These are phyloP conservation scores for Inosperma sp. DNA, from an alignment of 768 basidiomycete genomes.

Conservation along the genomic window DNA sequence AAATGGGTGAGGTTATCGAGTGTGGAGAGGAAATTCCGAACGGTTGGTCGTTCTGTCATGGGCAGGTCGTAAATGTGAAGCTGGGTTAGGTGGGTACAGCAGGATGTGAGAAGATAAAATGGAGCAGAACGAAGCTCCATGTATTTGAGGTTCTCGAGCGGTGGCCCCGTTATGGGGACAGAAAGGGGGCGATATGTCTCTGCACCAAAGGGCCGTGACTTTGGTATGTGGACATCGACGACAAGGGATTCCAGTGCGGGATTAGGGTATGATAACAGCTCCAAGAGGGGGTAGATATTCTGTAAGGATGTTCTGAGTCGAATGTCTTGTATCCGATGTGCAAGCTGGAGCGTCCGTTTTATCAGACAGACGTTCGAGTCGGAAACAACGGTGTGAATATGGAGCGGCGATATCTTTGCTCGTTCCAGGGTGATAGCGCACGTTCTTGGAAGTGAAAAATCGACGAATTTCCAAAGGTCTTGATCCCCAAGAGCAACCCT, in stretches of 20 bases:
- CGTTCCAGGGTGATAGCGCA: slow-evolving; percentile 29
- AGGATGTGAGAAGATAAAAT: slow-evolving; percentile 34
- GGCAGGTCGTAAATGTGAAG: slow-evolving; percentile 36
- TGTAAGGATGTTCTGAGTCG: slow-evolving; percentile 33
- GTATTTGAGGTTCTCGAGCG: slow-evolving; percentile 28
- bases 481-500: too few relatives aligned
- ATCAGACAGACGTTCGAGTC: slow-evolving; percentile 28
- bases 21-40: slow-evolving; percentile 30
- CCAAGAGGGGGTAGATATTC: slow-evolving; percentile 32
- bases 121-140: slow-evolving; percentile 35
- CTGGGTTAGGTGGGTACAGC: slow-evolving; percentile 33
- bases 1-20: slow-evolving; percentile 32
- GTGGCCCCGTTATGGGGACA: slow-evolving; percentile 27
- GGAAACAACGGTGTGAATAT: slow-evolving; percentile 29
- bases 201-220: slow-evolving; percentile 13
- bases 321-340: slow-evolving; percentile 33
- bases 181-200: slow-evolving; percentile 25
- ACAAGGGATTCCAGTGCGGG: slow-evolving; percentile 32
- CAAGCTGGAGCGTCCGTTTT: slow-evolving; percentile 31
- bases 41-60: slow-evolving; percentile 32
- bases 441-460: slow-evolving; percentile 36
- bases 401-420: slow-evolving; percentile 31
- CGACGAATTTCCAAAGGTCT: slow-evolving; percentile 36
- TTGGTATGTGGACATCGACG: slow-evolving; percentile 27
- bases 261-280: slow-evolving; percentile 33